A percentile compares a stretch with the other conserved stretches of the same genome.
Evolutionary conservation across 148 eudicot genomes (phyloP).

Genomic region (Vaccinium macrocarpon): DNA sequence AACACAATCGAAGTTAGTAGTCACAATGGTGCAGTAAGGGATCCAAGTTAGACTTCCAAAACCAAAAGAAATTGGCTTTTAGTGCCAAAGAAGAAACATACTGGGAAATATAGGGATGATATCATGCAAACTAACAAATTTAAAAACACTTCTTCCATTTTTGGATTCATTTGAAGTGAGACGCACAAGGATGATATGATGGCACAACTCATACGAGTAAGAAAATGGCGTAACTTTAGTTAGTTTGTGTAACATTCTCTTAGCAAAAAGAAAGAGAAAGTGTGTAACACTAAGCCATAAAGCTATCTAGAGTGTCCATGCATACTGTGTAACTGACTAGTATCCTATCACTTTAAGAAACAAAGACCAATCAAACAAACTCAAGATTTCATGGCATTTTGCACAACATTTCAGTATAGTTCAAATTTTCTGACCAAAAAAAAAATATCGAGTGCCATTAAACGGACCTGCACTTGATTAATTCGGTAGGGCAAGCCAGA

Average conservation of each 20-base stretch:
- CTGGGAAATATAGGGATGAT: neutral
- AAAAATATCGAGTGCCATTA: neutral
- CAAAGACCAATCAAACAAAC: neutral
- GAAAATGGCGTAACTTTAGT: neutral
- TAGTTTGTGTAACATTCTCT: neutral
- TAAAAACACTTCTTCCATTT: neutral
- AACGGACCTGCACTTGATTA: constrained; percentile 86
- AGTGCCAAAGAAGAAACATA: neutral
- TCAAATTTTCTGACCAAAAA: neutral
- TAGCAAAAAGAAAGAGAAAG: neutral
- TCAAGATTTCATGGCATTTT: neutral
- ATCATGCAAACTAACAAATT: neutral
- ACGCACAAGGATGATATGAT: neutral
- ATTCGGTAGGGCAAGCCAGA: constrained; percentile 88
- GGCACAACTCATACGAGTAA: neutral
- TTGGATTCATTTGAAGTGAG: neutral
- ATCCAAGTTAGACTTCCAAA: neutral
- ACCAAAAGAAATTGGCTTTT: neutral
- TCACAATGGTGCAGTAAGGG: neutral
- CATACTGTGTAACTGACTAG: too few species aligned
- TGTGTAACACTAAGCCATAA: neutral
- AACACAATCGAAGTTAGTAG: neutral
- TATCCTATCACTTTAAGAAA: neutral
- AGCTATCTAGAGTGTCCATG: neutral
- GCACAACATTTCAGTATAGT: neutral